Evolutionary conservation across 2,329 filamentous ascomycete species (phyloP), one percentile per base, ranked within the genome.

Genomic region (Ramularia collo-cygni): DNA sequence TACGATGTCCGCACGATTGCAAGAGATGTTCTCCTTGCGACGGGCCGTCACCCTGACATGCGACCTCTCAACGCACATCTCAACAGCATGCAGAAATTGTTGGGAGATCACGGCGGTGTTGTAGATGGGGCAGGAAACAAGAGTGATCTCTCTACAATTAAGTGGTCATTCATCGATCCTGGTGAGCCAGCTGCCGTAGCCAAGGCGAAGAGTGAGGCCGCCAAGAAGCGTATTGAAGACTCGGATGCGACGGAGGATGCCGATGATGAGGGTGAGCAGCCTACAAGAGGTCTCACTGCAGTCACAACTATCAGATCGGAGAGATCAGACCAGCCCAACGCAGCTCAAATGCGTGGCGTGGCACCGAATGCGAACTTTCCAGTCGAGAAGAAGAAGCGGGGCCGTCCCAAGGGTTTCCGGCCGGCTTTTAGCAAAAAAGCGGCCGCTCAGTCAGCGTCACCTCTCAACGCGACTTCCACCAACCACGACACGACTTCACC

Each of bases 1-100:
- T 83, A 83, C 53, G 70, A 82, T 52, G 68, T 73, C 1, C 67
- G 70, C 31, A 82, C 76, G 0, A 79, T 83, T 44, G 79, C 78
- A 4, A 64, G 76, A 36, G 77, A 82, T 54, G 68, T 84, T 5
- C 62, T 83, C 8, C 70, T 82, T 35, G 74, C 76, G 12, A 68
- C 76, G 9, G 76, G 76, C 12, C 71, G 73, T 42, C 78, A 83
- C 55, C 78, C 79, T 0, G 70, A 70, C 8, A 74, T 79, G 57
- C 61, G 69, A 17, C 60, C 66, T 2, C 59, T 84, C 26, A 84
- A 84, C 51, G 65, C 68, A 19, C 78, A 83, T 61, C 61, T 83
- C 21, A 52, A 53, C 31, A 38, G 37, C 4, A 58, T 43, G 65
- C 71, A 40, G 52, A 64, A 24, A 55, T 76, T 62, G 10, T 50